Evolutionary conservation across 228 moss, liverwort and hornwort genomes (phyloP), one percentile per base, ranked within the genome.

Genomic region (Sphagnum fallax): DNA sequence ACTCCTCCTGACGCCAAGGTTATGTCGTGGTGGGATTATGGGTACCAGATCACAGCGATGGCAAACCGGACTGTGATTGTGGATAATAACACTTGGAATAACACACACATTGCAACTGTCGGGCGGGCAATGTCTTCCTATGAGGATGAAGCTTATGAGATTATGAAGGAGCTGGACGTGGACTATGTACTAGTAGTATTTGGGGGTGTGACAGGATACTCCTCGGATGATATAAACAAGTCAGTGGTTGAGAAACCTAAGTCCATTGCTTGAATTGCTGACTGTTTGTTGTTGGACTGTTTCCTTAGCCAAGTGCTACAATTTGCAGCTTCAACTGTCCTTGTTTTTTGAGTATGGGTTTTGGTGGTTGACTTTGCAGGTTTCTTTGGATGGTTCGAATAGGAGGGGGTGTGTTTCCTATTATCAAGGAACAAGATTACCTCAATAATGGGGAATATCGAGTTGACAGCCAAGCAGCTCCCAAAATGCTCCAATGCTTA

Each of bases 321-420:
- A 32, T 32, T 32, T 32, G 32, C 32, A 32, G 32, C 32, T 32
- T 32, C 32, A 32, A 32, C 32, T 32, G 32, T 32, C 32, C 32
- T 32, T 32, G 32, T 32, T 32, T 32, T 32, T 32, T 32, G 32
- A 32, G 32, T 32, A 32, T 32, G 32, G 32, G 32, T 32, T 32
- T 55, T 55, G 55, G 55, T 55, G 55, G 55, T 12, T 4, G 55
- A 55, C 51, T 10, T 52, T 74, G 73, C 90, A 98, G 98, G 72
- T 98, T 98, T 77, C 84, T 98, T 67, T 98, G 98, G 98, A 98
- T 98, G 98, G 94, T 98, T 70, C 98, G 94, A 55, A 98, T 98
- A 74, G 98, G 98, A 78, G 92, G 91, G 67, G 98, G 98, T 66
- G 98, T 98, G 10, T 98, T 98, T 75, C 98, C 94, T 67, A 72